These are phyloP conservation scores for Sphaerobolus stellatus DNA, from an alignment of 1,284 basidiomycete species.

Conservation along the genomic window DNA sequence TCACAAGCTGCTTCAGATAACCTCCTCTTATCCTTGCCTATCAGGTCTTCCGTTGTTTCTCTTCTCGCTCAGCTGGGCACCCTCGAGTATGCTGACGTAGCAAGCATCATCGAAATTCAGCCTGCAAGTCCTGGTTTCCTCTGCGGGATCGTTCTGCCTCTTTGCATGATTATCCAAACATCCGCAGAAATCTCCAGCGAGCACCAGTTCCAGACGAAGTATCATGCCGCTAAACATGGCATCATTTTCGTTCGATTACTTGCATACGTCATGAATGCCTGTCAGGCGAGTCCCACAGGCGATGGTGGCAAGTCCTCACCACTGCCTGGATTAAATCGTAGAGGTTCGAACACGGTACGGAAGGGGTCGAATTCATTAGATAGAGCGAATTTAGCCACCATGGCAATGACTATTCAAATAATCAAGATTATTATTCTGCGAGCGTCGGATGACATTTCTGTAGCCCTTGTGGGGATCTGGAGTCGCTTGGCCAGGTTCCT, in stretches of 20 bases:
- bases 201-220: constrained; percentile 43
- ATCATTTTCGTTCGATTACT: constrained; percentile 67
- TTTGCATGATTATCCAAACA: constrained; percentile 56
- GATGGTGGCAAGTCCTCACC: constrained; percentile 22
- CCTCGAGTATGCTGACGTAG: constrained; percentile 54
- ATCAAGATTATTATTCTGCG: constrained; percentile 69
- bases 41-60: constrained; percentile 50
- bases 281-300: constrained; percentile 30
- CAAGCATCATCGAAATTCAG: constrained; percentile 57
- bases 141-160: constrained; percentile 59
- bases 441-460: constrained; percentile 59
- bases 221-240: constrained; percentile 44
- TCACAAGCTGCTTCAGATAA: constrained; percentile 54
- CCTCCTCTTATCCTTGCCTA: constrained; percentile 48
- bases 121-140: constrained; percentile 58
- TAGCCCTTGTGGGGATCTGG: constrained; percentile 59
- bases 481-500: constrained; percentile 52
- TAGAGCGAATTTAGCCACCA: constrained; percentile 39
- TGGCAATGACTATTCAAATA: constrained; percentile 62
- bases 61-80: constrained; percentile 55
- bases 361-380: constrained; percentile 24
- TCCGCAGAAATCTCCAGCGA: constrained; percentile 44
- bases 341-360: constrained; percentile 45
- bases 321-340: constrained; percentile 30
- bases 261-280: constrained; percentile 54